These are phyloP conservation scores for Rhizopogon salebrosus DNA, from an alignment of 768 basidiomycete genomes.

Conservation along the genomic window DNA sequence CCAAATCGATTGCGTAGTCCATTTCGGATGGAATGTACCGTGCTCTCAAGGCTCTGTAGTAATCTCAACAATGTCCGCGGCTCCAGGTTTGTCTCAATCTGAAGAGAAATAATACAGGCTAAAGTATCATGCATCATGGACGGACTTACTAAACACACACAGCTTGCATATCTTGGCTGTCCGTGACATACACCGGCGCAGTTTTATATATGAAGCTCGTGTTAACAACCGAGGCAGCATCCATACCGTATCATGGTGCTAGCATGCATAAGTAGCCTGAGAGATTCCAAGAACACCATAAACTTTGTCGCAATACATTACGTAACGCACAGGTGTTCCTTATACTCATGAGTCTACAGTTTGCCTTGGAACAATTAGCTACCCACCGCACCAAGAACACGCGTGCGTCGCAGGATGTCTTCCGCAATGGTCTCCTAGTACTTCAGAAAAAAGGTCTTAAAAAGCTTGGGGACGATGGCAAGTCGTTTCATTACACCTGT, in stretches of 20 bases:
- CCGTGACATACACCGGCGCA: constrained; percentile 90
- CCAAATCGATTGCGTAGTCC: constrained; percentile 91
- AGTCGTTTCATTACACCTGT: constrained; percentile 2
- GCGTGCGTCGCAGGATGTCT: constrained; percentile 53
- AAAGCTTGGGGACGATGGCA: constrained; percentile 56
- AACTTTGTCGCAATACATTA: neutral
- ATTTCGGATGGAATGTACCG: constrained; percentile 70
- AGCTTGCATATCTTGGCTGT: constrained; percentile 90
- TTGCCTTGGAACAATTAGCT: constrained; percentile 48
- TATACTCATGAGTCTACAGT: constrained; percentile 38
- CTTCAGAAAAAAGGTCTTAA: constrained; percentile 40
- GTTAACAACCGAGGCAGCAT: constrained; percentile 43
- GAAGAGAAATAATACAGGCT: constrained; percentile 1
- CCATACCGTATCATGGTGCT: too few relatives aligned
- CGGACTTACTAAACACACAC: constrained; percentile 76
- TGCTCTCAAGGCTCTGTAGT: constrained; percentile 68
- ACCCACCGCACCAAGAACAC: constrained; percentile 46
- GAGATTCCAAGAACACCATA: too few relatives aligned
- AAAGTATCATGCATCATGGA: neutral
- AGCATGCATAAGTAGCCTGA: too few relatives aligned
- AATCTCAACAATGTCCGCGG: constrained; percentile 55
- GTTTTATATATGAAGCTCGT: constrained; percentile 94
- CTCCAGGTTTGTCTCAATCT: constrained; percentile 74
- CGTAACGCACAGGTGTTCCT: constrained; percentile 1
- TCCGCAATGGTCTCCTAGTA: constrained; percentile 47